Evolutionary conservation across 108 stramenopile species (phyloP).

Genomic region (Skeletonema costatum): DNA sequence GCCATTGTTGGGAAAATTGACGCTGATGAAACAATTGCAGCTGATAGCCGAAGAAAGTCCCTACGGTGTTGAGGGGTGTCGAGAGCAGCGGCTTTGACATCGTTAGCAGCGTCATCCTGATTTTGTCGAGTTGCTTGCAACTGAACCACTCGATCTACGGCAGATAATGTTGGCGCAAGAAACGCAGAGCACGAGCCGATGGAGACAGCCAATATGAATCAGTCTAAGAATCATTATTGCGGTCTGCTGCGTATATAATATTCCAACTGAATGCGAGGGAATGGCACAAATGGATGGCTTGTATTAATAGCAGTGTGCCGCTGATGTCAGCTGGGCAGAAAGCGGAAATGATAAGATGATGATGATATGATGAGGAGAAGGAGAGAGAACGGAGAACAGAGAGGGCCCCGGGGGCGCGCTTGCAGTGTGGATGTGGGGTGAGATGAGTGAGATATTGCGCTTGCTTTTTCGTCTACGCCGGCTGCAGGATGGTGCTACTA

Average conservation of each 20-base stretch:
- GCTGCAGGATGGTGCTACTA: too few relatives aligned
- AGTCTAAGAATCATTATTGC: not conserved
- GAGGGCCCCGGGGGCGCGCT: too few relatives aligned
- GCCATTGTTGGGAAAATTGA: slow-evolving; percentile 9
- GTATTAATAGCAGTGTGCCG: too few relatives aligned
- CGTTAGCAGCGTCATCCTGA: not conserved
- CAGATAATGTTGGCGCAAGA: slow-evolving; percentile 2
- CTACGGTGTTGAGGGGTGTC: slow-evolving; percentile 18
- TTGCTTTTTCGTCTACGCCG: too few relatives aligned
- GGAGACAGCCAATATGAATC: not conserved
- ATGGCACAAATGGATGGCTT: too few relatives aligned
- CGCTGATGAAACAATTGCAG: not conserved
- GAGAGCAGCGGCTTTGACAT: not conserved
- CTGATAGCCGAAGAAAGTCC: slow-evolving; percentile 23
- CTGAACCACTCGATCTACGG: not conserved
- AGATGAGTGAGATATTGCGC: too few relatives aligned
- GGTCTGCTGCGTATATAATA: not conserved
- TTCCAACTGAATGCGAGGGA: not conserved
- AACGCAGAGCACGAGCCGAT: slow-evolving; percentile 8
- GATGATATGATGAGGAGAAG: not conserved
- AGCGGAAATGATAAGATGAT: not conserved
- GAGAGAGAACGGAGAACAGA: not conserved
- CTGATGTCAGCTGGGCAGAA: too few relatives aligned
- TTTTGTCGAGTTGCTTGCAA: not conserved
- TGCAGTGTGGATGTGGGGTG: too few relatives aligned